phyloP scores from a whole-genome alignment of 345 rosid genomes.

The Stellera chamaejasme region DNA sequence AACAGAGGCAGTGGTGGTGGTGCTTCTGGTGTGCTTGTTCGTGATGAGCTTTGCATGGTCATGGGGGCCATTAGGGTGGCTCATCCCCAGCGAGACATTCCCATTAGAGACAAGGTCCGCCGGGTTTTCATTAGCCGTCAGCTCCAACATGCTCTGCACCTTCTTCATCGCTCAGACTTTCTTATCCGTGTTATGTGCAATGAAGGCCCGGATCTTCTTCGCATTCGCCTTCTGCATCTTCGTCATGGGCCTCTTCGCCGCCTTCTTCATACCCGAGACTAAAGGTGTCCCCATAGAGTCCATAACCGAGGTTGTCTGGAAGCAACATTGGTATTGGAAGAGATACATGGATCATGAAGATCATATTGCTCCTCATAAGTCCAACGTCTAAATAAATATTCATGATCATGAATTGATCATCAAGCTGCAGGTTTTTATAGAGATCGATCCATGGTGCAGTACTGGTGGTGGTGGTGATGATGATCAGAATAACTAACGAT shows the following conservation, averaged over 20 bases:
- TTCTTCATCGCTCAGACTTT: conserved; percentile 44
- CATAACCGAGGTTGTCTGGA: conserved; percentile 35
- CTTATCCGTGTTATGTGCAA: conserved; percentile 36
- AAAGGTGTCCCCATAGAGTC: conserved; percentile 37
- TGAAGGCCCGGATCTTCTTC: conserved; percentile 45
- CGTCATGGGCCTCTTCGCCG: conserved; percentile 33
- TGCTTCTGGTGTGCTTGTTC: conserved; percentile 26
- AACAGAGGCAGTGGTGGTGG: conserved; percentile 18
- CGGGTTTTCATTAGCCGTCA: conserved; percentile 33
- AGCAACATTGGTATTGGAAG: conserved; percentile 44
- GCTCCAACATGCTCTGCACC: conserved; percentile 45
- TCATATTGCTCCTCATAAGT: not conserved
- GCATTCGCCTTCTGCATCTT: conserved; percentile 39
- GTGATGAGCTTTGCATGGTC: conserved; percentile 58
- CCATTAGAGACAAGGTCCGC: conserved; percentile 40
- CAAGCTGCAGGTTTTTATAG: no score
- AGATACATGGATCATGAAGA: conserved; percentile 25
- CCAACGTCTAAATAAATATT: conserved; percentile 2
- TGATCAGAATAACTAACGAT: no score
- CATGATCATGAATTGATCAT: no score
- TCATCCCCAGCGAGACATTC: conserved; percentile 50
- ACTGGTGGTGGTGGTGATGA: no score
- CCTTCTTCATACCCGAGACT: conserved; percentile 40
- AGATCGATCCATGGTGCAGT: no score
- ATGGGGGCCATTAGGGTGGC: conserved; percentile 60